Base-by-base conservation (phyloP, 192 early-diverging fungal genomes). In the Phlyctochytrium planicorne region DNA sequence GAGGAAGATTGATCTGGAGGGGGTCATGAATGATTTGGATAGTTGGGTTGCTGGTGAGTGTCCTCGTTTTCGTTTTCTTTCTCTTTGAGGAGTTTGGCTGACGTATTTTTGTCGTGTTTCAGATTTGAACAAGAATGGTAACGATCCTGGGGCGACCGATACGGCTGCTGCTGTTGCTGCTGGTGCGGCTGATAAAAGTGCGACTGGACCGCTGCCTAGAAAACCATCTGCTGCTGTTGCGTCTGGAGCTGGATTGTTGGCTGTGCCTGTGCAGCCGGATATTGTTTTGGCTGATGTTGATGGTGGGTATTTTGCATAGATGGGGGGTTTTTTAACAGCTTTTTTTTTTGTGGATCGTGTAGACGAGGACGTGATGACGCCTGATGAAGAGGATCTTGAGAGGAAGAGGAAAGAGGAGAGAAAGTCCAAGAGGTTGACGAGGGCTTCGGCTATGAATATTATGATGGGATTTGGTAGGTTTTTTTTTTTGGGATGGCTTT, bases 401-500 rank as follows among this genome's bases (percentile, higher is more conserved):
- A 10, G 20, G 12, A 57, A 57, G 61, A 69, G 25, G 35, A 47
- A 40, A n/a, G 56, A 27, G 53, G 62, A 68, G 56, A 62, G 55
- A 29, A 2, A 33, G 31, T 52, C 60, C 23, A 67, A 53, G 55
- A 12, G 56, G 27, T 34, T 68, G 10, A 67, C 66, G 20, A 36
- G 72, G 27, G 62, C 72, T 2, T 68, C 67, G 16, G 66, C 66
- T 20, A 23, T 71, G 14, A 71, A 60, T 65, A 71, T 71, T 33
- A 25, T 71, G 10, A 71, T 71, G 69, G 62, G 62, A 32, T 65
- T 71, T 59, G 30, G 69, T 71, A 62, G 63, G 69, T 62, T 4
- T 10, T 25, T 25, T 27, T 57, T 25, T 57, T 25, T 10, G 16
- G 10, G 20, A 25, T 53, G 16, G 23, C 64, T 47, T 65, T 47